phyloP scores from a whole-genome alignment of 2,329 filamentous ascomycete species.

The Colletotrichum tropicicola region DNA sequence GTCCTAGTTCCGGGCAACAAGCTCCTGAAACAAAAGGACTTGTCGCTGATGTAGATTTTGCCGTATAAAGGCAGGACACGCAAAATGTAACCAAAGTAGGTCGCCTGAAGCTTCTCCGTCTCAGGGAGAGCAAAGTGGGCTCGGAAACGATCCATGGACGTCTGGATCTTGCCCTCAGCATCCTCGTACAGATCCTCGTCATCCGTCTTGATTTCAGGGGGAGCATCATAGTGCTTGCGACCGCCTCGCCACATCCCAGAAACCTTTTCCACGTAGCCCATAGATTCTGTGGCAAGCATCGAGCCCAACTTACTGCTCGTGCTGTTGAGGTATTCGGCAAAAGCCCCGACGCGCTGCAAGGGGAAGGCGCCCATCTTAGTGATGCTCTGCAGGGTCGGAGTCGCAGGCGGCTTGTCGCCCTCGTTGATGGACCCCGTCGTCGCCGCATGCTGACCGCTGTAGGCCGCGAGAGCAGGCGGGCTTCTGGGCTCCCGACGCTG shows the following conservation, averaged over 20 bases:
- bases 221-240: constrained; percentile 84
- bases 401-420: constrained; percentile 33
- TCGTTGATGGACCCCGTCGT: constrained; percentile 50
- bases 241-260: constrained; percentile 97
- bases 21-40: constrained; percentile 91
- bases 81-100: constrained; percentile 93
- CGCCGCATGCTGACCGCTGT: constrained; percentile 41
- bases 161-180: constrained; percentile 71
- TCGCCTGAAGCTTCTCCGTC: constrained; percentile 84
- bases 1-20: constrained; percentile 88
- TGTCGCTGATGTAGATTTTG: constrained; percentile 93
- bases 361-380: constrained; percentile 77
- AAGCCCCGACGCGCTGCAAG: constrained; percentile 81
- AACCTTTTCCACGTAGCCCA: constrained; percentile 96
- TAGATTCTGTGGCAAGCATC: constrained; percentile 86
- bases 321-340: constrained; percentile 84
- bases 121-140: constrained; percentile 90
- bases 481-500: constrained; percentile 14
- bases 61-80: constrained; percentile 92
- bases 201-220: constrained; percentile 59
- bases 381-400: constrained; percentile 60
- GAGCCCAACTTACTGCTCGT: constrained; percentile 84
- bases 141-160: constrained; percentile 83
- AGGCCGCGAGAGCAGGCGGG: constrained; percentile 13
- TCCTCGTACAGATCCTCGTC: constrained; percentile 63